These are phyloP conservation scores for Musa schizocarpa DNA, from an alignment of 176 grass and related monocot genomes.

Conservation along the genomic window DNA sequence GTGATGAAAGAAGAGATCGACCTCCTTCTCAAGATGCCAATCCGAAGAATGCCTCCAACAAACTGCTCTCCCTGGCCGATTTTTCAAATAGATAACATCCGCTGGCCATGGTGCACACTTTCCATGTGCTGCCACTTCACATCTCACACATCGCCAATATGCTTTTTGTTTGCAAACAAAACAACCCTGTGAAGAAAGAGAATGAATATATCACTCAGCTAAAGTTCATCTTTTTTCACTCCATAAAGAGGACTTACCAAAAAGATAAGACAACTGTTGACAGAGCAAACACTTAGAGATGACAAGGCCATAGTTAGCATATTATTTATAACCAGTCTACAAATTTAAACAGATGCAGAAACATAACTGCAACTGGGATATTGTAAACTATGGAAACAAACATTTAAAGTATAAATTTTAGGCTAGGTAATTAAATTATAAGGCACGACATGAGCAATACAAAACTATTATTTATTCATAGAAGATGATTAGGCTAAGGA, in stretches of 20 bases:
- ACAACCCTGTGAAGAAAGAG: constrained; percentile 12
- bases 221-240: neutral
- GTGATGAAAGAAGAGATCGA: constrained; percentile 25
- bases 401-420: too few species aligned
- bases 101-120: constrained; percentile 26
- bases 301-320: neutral
- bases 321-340: neutral
- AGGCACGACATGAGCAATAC: too few species aligned
- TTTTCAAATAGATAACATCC: constrained; percentile 4
- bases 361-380: neutral
- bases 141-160: constrained; percentile 20
- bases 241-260: neutral
- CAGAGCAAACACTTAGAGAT: neutral
- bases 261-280: neutral
- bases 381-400: too few species aligned
- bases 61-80: constrained; percentile 11
- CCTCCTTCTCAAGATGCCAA: constrained; percentile 23
- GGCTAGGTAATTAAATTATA: too few species aligned
- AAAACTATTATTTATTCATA: too few species aligned
- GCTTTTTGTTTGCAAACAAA: constrained; percentile 27
- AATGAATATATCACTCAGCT: neutral
- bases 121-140: constrained; percentile 14
- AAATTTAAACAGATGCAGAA: neutral
- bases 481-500: too few species aligned
- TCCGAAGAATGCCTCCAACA: constrained; percentile 23